These are phyloP conservation scores for Pseudogymnoascus sp. DNA, from an alignment of 2,329 filamentous ascomycete species.

Conservation along the genomic window DNA sequence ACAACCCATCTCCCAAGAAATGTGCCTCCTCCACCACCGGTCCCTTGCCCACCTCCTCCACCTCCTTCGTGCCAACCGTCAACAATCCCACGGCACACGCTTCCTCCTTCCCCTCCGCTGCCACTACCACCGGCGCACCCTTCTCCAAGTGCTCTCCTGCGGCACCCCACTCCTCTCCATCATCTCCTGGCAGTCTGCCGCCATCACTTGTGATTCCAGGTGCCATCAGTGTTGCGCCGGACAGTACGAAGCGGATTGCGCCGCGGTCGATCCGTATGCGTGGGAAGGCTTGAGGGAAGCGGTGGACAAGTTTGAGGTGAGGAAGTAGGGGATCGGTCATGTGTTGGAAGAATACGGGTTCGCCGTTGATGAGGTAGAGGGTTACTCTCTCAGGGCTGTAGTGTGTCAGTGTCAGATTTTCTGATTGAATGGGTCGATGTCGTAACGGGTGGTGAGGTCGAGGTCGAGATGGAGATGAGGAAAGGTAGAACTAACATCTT, in stretches of 20 bases:
- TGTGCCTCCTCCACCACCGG: constrained; percentile 91
- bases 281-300: constrained; percentile 78
- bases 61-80: constrained; percentile 80
- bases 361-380: constrained; percentile 74
- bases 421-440: neutral
- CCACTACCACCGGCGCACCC: constrained; percentile 80
- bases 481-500: constrained; percentile 56
- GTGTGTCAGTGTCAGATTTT: constrained; percentile 14
- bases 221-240: constrained; percentile 91
- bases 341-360: constrained; percentile 88
- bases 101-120: constrained; percentile 88
- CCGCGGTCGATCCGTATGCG: constrained; percentile 87
- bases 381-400: constrained; percentile 73
- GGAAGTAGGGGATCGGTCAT: constrained; percentile 68
- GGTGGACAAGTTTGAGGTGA: constrained; percentile 83
- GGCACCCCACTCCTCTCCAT: constrained; percentile 33
- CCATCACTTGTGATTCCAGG: constrained; percentile 83
- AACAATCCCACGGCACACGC: constrained; percentile 82
- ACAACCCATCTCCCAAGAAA: constrained; percentile 89
- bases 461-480: neutral
- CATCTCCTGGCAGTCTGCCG: constrained; percentile 61
- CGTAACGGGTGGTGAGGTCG: neutral
- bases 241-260: constrained; percentile 92
- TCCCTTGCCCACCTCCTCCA: constrained; percentile 90
- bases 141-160: constrained; percentile 62